Base-by-base conservation (phyloP, 257 asterid species). In the Dorcoceras hygrometricum region DNA sequence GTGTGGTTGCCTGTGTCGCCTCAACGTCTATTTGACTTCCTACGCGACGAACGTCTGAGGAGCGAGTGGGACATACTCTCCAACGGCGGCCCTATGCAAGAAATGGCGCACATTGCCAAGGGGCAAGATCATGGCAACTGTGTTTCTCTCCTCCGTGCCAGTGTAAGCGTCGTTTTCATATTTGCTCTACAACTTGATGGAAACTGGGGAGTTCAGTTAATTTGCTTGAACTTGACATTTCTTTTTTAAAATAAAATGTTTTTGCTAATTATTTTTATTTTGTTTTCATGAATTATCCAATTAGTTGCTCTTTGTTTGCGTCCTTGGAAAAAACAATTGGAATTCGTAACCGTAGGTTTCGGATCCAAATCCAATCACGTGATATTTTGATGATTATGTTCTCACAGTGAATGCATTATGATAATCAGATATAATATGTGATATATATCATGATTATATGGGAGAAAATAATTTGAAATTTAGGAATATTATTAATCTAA, bases 61-160 rank as follows among this genome's bases (percentile, higher is more conserved):
- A 88, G 96, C 61, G 91, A 86, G 77, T 93, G 99, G 99, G 99
- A 93, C 68, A 87, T 93, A 43, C 76, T 90, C 57, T 90, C 99
- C 70, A 86, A 90, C 27, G 95, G 96, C 8, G 99, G 95, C 0
- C 99, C 97, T 16, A 90, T 93, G 97, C 97, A 90, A 67, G 97
- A 93, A 56, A 86, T 93, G 94, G 90, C 94, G 23, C 96, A 83
- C 57, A 86, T 93, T 24, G 95, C 97, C 64, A 93, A 93, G 75
- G 96, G 96, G 39, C 95, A 82, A 72, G 94, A 88, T 62, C 97
- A 80, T 48, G 94, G 90, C 82, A 93, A 90, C 65, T 90, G 91
- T 43, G 97, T 90, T 64, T 90, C 99, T 3, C 94, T 93, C 74
- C 92, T 93, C 2, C 86, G 97, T 10, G 89, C 96, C 4, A 79